A percentile compares a stretch with the other conserved stretches of the same genome.
Conservation (phyloP, 106 monocot species). For the Apostasia shenzhenica region DNA sequence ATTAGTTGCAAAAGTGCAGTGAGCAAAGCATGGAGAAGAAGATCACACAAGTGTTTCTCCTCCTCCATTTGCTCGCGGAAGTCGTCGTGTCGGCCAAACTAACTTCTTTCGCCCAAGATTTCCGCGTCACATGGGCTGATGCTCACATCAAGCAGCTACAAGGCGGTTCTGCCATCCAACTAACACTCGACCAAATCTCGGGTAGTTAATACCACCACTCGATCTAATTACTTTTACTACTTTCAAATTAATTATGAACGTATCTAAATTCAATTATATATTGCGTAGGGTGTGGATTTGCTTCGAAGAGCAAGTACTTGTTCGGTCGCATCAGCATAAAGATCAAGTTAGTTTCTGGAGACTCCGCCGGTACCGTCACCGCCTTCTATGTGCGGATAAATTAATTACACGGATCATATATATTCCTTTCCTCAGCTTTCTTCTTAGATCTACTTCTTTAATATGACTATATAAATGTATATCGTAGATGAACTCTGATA, state of each 20-base stretch:
- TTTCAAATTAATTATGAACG: not conserved
- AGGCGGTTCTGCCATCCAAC: constrained; percentile 31
- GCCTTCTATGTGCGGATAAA: constrained; percentile 35
- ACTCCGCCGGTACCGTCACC: constrained; percentile 51
- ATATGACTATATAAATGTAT: not conserved
- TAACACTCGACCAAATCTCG: constrained; percentile 32
- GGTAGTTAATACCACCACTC: constrained; percentile 2
- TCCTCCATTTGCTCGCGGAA: not conserved
- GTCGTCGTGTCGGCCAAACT: not conserved
- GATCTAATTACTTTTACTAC: not conserved
- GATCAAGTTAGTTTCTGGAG: constrained; percentile 38
- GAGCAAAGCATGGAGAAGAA: not conserved
- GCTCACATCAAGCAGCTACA: constrained; percentile 37
- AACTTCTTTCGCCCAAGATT: not conserved
- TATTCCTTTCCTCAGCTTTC: not conserved
- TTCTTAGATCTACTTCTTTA: not conserved
- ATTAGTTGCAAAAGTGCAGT: not conserved
- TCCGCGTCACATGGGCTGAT: constrained; percentile 21
- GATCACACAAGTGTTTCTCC: not conserved
- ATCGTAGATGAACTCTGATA: constrained; percentile 14
- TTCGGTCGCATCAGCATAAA: constrained; percentile 50
- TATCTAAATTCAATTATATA: not conserved
- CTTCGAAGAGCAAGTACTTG: constrained; percentile 32
- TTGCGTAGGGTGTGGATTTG: constrained; percentile 32
- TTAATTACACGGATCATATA: not conserved